phyloP scores from a whole-genome alignment of 2,329 filamentous ascomycete species.

The Orbilia javanica region DNA sequence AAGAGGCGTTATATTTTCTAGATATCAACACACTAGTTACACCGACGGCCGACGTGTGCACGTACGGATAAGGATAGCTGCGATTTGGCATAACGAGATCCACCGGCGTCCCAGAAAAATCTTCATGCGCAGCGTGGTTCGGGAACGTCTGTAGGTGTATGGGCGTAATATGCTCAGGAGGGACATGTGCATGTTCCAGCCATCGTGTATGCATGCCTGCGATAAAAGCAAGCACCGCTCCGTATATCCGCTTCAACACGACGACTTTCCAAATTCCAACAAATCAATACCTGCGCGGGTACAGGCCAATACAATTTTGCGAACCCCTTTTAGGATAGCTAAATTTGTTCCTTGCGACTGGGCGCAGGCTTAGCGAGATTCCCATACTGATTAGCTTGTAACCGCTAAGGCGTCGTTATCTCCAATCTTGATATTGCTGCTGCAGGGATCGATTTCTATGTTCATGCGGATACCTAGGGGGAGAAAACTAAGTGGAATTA shows the following conservation, averaged over 20 bases:
- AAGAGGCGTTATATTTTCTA: no score
- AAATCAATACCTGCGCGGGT: not conserved
- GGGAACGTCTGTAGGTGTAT: not conserved
- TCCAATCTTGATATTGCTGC: slow-evolving; percentile 12
- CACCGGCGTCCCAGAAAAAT: not conserved
- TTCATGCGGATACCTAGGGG: slow-evolving; percentile 2
- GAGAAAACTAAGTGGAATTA: not conserved
- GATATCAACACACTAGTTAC: no score
- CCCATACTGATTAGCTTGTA: slow-evolving; percentile 4
- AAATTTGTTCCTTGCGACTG: not conserved
- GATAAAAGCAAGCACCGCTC: slow-evolving; percentile 25
- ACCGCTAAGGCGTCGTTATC: not conserved
- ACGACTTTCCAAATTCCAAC: slow-evolving; percentile 20
- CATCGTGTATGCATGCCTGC: not conserved
- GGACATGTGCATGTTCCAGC: not conserved
- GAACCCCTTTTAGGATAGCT: not conserved
- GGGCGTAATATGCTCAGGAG: not conserved
- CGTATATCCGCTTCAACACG: slow-evolving; percentile 19
- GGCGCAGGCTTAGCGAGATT: slow-evolving; percentile 22
- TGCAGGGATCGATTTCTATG: not conserved
- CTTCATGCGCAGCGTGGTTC: not conserved
- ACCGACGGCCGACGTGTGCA: no score
- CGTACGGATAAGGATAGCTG: no score
- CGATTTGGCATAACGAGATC: not conserved
- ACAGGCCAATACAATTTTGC: not conserved